Evolutionary conservation across 2,329 filamentous ascomycete species (phyloP).

Genomic region (Bipolaris cookei): DNA sequence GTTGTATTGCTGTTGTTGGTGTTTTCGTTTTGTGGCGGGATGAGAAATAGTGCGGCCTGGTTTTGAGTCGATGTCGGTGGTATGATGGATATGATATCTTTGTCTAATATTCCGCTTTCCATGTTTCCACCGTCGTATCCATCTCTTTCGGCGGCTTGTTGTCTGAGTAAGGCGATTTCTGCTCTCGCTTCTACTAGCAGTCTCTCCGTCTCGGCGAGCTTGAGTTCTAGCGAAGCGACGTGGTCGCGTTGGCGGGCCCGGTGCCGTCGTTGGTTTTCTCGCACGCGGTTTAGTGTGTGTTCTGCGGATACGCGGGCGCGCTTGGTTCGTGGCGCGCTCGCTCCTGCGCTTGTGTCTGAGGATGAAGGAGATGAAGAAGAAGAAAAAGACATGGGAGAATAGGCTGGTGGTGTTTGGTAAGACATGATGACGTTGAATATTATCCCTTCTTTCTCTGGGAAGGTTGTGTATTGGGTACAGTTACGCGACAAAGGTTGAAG

Average conservation of each 20-base stretch:
- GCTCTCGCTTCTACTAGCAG: conserved; percentile 32
- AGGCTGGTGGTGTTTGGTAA: conserved; percentile 1
- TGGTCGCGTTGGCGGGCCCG: conserved; percentile 53
- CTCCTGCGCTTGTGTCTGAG: conserved; percentile 6
- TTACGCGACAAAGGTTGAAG: background rate
- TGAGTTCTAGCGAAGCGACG: conserved; percentile 50
- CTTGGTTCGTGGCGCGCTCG: conserved; percentile 21
- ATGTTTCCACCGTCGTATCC: background rate
- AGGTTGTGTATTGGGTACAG: background rate
- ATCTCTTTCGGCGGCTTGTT: conserved; percentile 14
- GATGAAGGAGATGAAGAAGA: conserved; percentile 15
- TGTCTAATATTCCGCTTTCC: background rate
- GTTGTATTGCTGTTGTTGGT: background rate
- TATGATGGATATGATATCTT: background rate
- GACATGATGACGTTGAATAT: conserved; percentile 6
- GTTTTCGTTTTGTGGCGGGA: background rate
- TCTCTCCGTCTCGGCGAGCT: conserved; percentile 39
- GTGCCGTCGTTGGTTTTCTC: conserved; percentile 61
- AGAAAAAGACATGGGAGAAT: conserved; percentile 20
- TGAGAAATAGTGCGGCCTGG: conserved; percentile 5
- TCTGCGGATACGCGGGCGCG: conserved; percentile 36
- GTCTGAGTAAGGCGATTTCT: conserved; percentile 36
- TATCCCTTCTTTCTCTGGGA: background rate
- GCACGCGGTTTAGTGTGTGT: conserved; percentile 52
- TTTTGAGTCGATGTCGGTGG: background rate